Conservation (phyloP, 2,329 filamentous ascomycete species). For the Trichoderma sp. region DNA sequence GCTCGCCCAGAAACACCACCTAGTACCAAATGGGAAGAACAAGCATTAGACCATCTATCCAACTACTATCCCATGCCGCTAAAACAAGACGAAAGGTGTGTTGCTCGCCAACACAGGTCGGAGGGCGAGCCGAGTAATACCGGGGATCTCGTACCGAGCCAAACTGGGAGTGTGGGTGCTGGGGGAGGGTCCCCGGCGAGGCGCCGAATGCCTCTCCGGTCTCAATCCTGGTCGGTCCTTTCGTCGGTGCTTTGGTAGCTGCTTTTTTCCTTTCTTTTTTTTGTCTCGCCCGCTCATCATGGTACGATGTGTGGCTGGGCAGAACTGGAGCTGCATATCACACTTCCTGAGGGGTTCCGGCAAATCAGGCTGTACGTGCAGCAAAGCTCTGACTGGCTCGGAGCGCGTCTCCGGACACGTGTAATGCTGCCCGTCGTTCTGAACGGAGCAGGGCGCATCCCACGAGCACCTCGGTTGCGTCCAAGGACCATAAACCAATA, state of each 20-base stretch:
- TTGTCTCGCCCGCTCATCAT: background rate
- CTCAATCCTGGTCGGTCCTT: conserved; percentile 1
- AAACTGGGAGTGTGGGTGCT: background rate
- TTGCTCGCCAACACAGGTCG: background rate
- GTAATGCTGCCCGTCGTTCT: background rate
- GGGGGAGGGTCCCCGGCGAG: background rate
- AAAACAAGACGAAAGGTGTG: background rate
- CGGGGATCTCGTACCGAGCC: background rate
- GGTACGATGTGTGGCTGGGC: conserved; percentile 4
- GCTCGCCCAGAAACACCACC: background rate
- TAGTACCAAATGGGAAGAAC: conserved; percentile 13
- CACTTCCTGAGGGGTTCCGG: background rate
- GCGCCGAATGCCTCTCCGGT: background rate
- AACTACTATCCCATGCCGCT: background rate
- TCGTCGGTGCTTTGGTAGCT: background rate
- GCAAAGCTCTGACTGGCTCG: background rate
- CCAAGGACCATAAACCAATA: background rate
- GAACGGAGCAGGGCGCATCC: background rate
- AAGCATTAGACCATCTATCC: background rate
- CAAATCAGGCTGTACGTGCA: background rate
- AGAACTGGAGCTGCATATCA: background rate
- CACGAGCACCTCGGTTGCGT: background rate
- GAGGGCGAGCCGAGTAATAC: background rate
- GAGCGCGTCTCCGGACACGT: background rate
- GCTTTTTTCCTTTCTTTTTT: background rate